Base-by-base conservation (phyloP, 495 filamentous ascomycete genomes). In the Extremus antarcticus region DNA sequence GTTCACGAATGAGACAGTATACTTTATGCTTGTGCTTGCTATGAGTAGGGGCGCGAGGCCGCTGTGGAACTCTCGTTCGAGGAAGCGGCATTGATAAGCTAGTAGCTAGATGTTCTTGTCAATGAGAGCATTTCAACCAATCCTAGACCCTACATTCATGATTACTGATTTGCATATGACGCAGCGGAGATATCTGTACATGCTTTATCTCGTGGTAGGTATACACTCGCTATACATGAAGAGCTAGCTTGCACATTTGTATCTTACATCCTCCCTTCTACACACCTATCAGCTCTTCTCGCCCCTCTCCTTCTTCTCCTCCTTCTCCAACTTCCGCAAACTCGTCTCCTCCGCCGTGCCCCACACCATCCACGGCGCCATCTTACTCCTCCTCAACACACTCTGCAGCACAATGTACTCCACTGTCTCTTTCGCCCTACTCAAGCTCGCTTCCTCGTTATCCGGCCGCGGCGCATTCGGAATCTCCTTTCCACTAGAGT, bases 341-440 rank as follows among this genome's bases (percentile, higher is more conserved):
- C 74, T 79, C 10, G 79, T 85, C 62, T 83, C 76, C 57, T 76
- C 71, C 38, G 78, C 67, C 35, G 79, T 82, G 22, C 89, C 89
- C 82, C 88, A 86, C 47, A 94, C 64, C 65, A 75, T 78, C 90
- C 90, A 96, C 13, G 76, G 75, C 38, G 67, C 69, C 41, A 81
- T 74, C 57, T 74, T 62, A 50, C 78, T 85, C 1, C 73, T 73
- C 69, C 77, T 69, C 47, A 83, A 66, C 22, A 68, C 59, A 62
- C 76, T 75, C 71, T 88, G 86, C 20, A 95, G 62, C 3, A 91
- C 85, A n/a, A 96, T 21, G 63, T 94, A 84, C 73, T 96, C 90
- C 1, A 71, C 68, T 54, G 85, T 73, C 55, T 84, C 80, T 61
- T 80, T 81, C 29, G 86, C 74, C 54, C 84, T 79, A 61, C 79